Evolutionary conservation across 2,329 filamentous ascomycete species (phyloP), one percentile per base, ranked within the genome.

Genomic region (Dryadomyces quercivorus): DNA sequence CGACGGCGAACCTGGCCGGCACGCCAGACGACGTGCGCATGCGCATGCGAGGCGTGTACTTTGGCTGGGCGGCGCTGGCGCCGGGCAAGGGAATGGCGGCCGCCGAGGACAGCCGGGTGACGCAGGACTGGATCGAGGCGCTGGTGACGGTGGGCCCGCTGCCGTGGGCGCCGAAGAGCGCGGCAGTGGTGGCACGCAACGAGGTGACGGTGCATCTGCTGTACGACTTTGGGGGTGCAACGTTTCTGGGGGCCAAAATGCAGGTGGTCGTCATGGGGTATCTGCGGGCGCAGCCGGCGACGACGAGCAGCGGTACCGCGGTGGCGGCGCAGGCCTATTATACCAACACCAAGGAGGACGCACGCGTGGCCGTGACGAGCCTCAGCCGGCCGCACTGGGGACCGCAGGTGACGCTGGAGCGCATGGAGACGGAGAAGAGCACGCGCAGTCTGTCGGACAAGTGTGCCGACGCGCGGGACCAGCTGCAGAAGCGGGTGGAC

Each of bases 221-320:
- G 0, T 67, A 76, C 57, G 75, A 80, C 54, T 76, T 78, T 52
- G 70, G 71, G 2, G 68, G 63, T 0, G 61, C 59, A 0, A 61
- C 64, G 0, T 75, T 81, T 50, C 64, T 73, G 44, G 68, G 69
- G 5, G 60, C 67, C 0, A 70, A 67, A 46, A 54, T 86, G 2
- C 72, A 77, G 31, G 63, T 85, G 5, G 64, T 81, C 1, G 62
- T 85, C 3, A 80, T 86, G 77, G 82, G 78, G 0, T 82, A 77
- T 40, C 62, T 86, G 2, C 76, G 76, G 31, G 66, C 70, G 0
- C 62, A 69, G 12, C 58, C 60, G 54, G 55, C 52, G 3, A 56
- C 56, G 15, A 53, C 55, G 2, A 47, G 59, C 5, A 46, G 6
- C 15, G n/a, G 2, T 18, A 26, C 18, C 49, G 22, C 22, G 36